These are phyloP conservation scores for Corylus avellana DNA, from an alignment of 306 rosid genomes.

Conservation along the genomic window DNA sequence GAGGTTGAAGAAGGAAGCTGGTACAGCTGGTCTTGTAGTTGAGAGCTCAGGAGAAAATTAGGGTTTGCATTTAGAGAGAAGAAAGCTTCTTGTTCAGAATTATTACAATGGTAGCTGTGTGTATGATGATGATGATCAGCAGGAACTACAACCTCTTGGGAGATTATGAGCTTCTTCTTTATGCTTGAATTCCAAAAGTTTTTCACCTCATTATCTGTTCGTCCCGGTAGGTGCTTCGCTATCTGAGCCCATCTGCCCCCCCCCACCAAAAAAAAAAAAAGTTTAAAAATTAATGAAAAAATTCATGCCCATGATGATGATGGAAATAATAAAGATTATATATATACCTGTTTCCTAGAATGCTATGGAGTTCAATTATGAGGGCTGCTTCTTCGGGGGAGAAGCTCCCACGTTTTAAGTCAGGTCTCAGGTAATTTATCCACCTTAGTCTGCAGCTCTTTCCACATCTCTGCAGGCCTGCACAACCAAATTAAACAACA, in stretches of 20 bases:
- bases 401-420: constrained; percentile 92
- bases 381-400: constrained; percentile 93
- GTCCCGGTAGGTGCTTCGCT: constrained; percentile 95
- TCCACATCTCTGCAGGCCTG: constrained; percentile 90
- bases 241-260: constrained; percentile 90
- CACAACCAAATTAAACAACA: not conserved
- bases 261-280: not conserved
- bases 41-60: constrained; percentile 37
- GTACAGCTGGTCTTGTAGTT: constrained; percentile 43
- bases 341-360: constrained; percentile 88
- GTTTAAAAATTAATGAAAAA: constrained; percentile 5
- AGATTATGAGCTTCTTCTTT: constrained; percentile 79
- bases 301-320: constrained; percentile 8
- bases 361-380: constrained; percentile 82
- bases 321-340: not conserved
- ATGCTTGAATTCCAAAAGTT: constrained; percentile 99
- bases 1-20: constrained; percentile 53
- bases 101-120: constrained; percentile 33
- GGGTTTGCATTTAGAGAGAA: constrained; percentile 62
- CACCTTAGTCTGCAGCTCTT: constrained; percentile 96
- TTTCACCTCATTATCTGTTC: constrained; percentile 98
- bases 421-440: constrained; percentile 96
- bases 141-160: constrained; percentile 51
- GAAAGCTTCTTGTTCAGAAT: constrained; percentile 29
- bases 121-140: constrained; percentile 28